phyloP scores from a whole-genome alignment of 208 protist genomes.

The Leishmania tropica region DNA sequence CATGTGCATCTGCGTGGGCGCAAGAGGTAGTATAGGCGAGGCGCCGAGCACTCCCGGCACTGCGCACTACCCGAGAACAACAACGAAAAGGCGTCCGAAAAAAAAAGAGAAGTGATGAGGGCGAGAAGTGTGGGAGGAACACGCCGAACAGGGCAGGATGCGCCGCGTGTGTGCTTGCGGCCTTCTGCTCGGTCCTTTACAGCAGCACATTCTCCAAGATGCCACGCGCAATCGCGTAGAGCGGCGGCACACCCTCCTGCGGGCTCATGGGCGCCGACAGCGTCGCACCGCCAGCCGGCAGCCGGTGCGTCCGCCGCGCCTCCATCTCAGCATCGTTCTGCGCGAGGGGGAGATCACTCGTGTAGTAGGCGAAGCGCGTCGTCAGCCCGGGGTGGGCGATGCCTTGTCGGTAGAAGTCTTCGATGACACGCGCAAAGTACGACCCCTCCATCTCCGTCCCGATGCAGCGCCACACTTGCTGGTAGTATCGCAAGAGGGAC shows the following conservation, averaged over 20 bases:
- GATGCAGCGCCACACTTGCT: constrained; percentile 82
- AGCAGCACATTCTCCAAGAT: constrained; percentile 77
- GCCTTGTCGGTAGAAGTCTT: constrained; percentile 81
- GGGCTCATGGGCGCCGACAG: constrained; percentile 79
- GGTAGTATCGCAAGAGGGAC: constrained; percentile 81
- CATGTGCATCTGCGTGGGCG: neutral
- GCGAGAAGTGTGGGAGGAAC: too few species aligned
- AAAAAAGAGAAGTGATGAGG: too few species aligned
- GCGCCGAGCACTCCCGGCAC: neutral
- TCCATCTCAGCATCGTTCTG: constrained; percentile 56
- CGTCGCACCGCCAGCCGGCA: constrained; percentile 20
- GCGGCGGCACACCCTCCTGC: constrained; percentile 79
- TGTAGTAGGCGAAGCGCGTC: constrained; percentile 90
- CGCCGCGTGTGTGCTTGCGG: neutral
- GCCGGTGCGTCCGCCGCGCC: constrained; percentile 23
- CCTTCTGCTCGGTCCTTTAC: neutral
- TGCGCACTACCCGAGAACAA: too few species aligned
- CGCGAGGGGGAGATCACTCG: constrained; percentile 82
- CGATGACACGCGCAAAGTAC: constrained; percentile 87
- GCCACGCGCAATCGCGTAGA: constrained; percentile 86
- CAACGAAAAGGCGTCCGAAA: too few species aligned
- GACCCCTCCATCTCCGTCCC: constrained; percentile 91
- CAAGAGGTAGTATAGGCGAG: neutral
- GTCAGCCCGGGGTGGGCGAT: constrained; percentile 61
- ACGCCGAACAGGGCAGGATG: too few species aligned